These are phyloP conservation scores for Beauveria caledonica DNA, from an alignment of 2,329 filamentous ascomycete genomes.

Conservation along the genomic window DNA sequence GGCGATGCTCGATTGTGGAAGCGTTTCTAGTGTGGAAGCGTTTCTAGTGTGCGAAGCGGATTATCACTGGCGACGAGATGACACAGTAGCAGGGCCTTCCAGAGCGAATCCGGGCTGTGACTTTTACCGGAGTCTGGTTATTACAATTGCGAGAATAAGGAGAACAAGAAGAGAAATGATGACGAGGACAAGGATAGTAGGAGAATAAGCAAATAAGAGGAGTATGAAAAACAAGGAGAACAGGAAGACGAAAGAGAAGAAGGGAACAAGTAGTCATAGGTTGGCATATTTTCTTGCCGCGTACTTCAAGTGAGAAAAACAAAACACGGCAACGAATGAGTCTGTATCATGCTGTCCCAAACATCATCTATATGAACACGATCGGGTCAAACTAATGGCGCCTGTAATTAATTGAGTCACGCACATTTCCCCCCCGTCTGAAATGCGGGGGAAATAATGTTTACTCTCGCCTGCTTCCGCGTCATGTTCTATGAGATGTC, in stretches of 20 bases:
- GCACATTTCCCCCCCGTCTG: neutral
- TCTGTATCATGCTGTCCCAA: neutral
- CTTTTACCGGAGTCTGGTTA: neutral
- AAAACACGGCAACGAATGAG: neutral
- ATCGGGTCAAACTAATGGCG: neutral
- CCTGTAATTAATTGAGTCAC: neutral
- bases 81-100: neutral
- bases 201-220: too few species aligned
- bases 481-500: neutral
- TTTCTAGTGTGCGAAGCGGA: too few species aligned
- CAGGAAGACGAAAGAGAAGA: too few species aligned
- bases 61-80: too few species aligned
- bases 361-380: neutral
- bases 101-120: neutral
- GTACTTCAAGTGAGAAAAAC: neutral
- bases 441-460: neutral
- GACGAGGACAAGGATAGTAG: too few species aligned
- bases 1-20: neutral
- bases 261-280: too few species aligned
- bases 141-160: too few species aligned
- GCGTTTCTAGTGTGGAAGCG: neutral
- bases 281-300: too few species aligned
- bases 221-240: too few species aligned
- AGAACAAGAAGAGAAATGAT: neutral
- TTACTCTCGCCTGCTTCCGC: neutral